phyloP scores from a whole-genome alignment of 352 stramenopile genomes.

The Pythium sp. region DNA sequence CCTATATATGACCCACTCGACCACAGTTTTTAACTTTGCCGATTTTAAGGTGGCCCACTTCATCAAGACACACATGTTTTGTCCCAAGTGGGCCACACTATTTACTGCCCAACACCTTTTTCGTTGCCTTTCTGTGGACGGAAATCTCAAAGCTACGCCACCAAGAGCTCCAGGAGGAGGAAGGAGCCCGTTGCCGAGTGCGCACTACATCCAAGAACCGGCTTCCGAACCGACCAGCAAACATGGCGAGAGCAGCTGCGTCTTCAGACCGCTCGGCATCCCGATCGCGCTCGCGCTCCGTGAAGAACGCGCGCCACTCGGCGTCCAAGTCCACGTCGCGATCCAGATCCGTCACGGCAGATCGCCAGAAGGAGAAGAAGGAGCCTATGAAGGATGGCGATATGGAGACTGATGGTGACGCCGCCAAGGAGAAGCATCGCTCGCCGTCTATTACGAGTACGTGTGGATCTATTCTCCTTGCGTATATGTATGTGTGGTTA shows the following conservation, averaged over 20 bases:
- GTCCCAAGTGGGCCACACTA: background rate
- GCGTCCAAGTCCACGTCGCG: constrained; percentile 8
- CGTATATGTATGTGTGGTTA: background rate
- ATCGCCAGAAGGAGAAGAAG: background rate
- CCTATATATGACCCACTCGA: background rate
- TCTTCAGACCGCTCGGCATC: constrained; percentile 3
- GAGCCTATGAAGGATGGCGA: background rate
- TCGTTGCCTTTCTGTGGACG: background rate
- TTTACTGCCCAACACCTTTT: background rate
- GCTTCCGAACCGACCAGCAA: background rate
- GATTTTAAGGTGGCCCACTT: background rate
- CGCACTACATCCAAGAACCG: background rate
- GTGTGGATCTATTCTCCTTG: background rate
- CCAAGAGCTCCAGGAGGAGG: background rate
- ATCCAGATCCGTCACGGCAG: constrained; percentile 1
- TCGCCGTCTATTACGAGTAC: constrained; percentile 7
- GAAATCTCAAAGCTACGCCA: background rate
- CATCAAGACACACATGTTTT: background rate
- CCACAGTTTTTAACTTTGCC: background rate
- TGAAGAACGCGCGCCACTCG: background rate
- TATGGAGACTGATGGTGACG: background rate
- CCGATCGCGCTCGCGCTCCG: background rate
- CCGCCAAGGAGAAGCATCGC: background rate
- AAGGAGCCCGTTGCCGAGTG: no score
- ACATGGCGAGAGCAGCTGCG: constrained; percentile 4